Conservation (phyloP, 805 yeast genomes). For the Cyberlindnera petersonii region DNA sequence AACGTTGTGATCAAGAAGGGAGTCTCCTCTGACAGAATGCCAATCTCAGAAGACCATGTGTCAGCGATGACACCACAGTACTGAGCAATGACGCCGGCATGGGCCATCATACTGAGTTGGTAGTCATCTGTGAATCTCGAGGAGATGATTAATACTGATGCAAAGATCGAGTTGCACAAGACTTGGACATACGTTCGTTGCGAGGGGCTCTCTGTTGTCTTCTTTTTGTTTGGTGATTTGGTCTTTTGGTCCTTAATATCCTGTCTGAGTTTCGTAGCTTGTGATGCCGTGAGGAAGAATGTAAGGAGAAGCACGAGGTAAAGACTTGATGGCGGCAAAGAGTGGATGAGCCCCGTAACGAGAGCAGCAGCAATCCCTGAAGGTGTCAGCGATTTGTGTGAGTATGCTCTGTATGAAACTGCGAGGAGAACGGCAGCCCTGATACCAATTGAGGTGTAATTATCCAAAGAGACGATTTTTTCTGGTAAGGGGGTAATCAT, state of each 20-base stretch:
- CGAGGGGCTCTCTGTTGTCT: constrained; percentile 22
- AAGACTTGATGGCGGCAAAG: constrained; percentile 33
- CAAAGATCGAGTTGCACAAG: constrained; percentile 37
- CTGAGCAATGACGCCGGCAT: constrained; percentile 30
- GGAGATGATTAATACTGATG: constrained; percentile 32
- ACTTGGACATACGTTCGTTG: constrained; percentile 41
- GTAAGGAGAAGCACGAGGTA: constrained; percentile 31
- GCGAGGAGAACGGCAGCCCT: constrained; percentile 12
- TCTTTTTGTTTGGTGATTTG: constrained; percentile 19
- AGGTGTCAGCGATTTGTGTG: constrained; percentile 34
- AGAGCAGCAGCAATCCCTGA: constrained; percentile 36
- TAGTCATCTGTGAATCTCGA: constrained; percentile 16
- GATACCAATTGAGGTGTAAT: constrained; percentile 12
- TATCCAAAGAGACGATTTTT: not conserved
- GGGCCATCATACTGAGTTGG: constrained; percentile 15
- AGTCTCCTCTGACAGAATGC: constrained; percentile 34
- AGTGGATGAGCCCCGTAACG: constrained; percentile 37
- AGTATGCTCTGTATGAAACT: constrained; percentile 29
- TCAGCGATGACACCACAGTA: constrained; percentile 44
- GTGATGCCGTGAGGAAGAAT: constrained; percentile 37
- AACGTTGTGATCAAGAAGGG: constrained; percentile 41
- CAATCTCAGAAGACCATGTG: constrained; percentile 46
- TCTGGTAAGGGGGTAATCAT: not conserved
- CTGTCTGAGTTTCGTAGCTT: constrained; percentile 37
- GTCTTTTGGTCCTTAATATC: constrained; percentile 33